A percentile compares a stretch with the other conserved stretches of the same genome.
phyloP scores from a whole-genome alignment of 2,329 filamentous ascomycete genomes.

The Diaporthe citriasiana region DNA sequence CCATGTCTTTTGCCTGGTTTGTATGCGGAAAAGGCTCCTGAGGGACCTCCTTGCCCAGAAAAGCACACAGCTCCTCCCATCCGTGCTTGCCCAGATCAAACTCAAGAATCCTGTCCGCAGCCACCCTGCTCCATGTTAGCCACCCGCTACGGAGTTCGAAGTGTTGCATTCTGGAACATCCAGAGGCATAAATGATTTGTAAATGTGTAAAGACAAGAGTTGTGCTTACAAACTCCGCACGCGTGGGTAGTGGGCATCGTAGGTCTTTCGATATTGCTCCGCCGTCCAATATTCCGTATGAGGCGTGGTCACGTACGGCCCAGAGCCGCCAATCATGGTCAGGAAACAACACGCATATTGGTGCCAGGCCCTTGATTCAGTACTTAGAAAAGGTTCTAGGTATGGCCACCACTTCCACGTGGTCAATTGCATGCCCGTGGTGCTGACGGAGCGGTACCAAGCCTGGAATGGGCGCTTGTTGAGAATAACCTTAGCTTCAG shows the following conservation, averaged over 20 bases:
- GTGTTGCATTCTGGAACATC: too few relatives aligned
- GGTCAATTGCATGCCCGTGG: neutral
- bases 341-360: constrained; percentile 11
- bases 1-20: constrained; percentile 1
- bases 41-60: neutral
- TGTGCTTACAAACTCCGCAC: neutral
- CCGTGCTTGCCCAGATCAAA: constrained; percentile 1
- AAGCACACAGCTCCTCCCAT: constrained; percentile 6
- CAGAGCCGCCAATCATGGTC: constrained; percentile 16
- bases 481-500: constrained; percentile 17
- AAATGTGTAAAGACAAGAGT: too few relatives aligned
- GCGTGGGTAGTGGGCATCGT: neutral
- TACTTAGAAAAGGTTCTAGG: neutral
- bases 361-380: neutral
- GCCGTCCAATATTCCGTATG: constrained; percentile 10
- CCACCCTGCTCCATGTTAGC: neutral
- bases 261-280: constrained; percentile 1
- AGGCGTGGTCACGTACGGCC: neutral
- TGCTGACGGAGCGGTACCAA: constrained; percentile 26
- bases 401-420: constrained; percentile 6
- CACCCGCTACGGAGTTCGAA: too few relatives aligned
- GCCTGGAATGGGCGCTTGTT: constrained; percentile 22
- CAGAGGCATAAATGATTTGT: too few relatives aligned
- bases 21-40: constrained; percentile 1
- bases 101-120: constrained; percentile 10